phyloP scores from a whole-genome alignment of 129 eudicot genomes.

The Rutidosis leptorrhynchoides region DNA sequence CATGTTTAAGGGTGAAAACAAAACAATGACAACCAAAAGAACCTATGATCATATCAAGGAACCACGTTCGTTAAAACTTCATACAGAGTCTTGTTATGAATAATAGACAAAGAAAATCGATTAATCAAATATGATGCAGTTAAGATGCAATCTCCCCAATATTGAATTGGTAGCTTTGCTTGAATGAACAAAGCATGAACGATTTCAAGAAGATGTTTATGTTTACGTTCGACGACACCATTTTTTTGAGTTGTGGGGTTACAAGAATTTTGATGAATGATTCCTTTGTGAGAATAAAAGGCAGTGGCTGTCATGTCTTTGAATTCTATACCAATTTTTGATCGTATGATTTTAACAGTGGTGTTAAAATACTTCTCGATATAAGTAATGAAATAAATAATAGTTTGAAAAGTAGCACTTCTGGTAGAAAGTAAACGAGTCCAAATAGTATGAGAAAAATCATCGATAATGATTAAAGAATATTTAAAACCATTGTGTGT shows the following conservation, averaged over 20 bases:
- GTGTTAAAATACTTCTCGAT: not conserved
- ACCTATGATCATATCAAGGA: too few species aligned
- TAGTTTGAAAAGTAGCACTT: not conserved
- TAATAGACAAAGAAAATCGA: not conserved
- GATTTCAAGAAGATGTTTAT: not conserved
- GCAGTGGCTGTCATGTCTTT: not conserved
- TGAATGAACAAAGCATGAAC: not conserved
- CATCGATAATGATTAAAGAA: conserved; percentile 1
- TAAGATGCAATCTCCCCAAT: not conserved
- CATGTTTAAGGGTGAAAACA: not conserved
- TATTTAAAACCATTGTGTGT: not conserved
- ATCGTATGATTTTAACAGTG: not conserved
- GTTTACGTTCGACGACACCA: not conserved
- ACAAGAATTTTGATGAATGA: not conserved
- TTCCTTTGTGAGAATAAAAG: not conserved
- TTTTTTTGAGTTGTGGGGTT: not conserved
- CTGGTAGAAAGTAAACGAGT: not conserved
- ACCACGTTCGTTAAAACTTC: too few species aligned
- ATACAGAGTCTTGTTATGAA: too few species aligned
- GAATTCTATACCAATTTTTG: not conserved
- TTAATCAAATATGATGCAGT: not conserved
- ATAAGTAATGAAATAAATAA: not conserved
- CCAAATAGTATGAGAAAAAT: not conserved
- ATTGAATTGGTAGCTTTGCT: not conserved
- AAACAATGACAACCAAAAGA: not conserved